Evolutionary conservation across 345 rosid genomes (phyloP).

Genomic region (Salix suchowensis): DNA sequence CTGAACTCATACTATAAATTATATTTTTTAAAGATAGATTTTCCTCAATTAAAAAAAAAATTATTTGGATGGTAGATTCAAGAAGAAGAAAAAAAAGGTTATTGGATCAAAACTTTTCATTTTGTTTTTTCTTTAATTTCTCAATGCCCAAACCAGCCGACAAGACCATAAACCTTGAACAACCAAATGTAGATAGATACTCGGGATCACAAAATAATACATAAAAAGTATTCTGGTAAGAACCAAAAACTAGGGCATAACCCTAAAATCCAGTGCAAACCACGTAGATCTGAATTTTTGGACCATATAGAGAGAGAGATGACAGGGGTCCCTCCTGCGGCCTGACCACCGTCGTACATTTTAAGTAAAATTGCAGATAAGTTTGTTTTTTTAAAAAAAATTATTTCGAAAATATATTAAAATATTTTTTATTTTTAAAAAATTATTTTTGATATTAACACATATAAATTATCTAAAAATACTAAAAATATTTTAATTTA

Average conservation of each 20-base stretch:
- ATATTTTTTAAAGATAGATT: no score
- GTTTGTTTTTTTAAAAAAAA: no score
- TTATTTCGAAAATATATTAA: no score
- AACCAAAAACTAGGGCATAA: background rate
- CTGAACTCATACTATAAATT: no score
- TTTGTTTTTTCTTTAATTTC: background rate
- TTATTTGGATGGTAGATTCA: background rate
- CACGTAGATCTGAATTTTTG: no score
- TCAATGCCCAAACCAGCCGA: constrained; percentile 9
- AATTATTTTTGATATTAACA: no score
- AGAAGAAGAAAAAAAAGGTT: background rate
- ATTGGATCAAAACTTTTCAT: background rate
- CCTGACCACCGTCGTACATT: constrained; percentile 17
- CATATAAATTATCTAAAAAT: no score
- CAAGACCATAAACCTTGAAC: constrained; percentile 6
- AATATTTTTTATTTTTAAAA: no score
- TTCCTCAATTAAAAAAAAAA: no score
- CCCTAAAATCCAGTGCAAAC: no score
- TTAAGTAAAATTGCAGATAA: background rate
- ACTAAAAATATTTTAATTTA: no score
- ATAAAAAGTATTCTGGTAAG: no score
- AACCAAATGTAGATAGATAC: constrained; percentile 2
- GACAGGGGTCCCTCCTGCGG: background rate
- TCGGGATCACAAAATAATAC: background rate
- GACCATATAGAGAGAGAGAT: background rate